Percentiles rank a stretch among this genome's conserved stretches.
Evolutionary conservation across 768 basidiomycete species (phyloP).

Genomic region (Cyathus striatus): DNA sequence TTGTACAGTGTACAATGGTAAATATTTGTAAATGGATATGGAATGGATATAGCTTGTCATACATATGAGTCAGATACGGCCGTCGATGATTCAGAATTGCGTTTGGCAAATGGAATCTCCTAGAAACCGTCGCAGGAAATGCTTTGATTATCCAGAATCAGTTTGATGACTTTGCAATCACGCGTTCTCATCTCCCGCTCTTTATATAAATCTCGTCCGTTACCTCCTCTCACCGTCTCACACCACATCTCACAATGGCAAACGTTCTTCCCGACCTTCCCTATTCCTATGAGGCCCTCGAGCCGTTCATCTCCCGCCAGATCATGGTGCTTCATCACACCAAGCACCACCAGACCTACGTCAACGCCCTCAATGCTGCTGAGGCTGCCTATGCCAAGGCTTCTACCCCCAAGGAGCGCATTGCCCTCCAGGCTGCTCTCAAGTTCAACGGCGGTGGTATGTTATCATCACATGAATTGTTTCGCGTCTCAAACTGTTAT

Average conservation of each 20-base stretch:
- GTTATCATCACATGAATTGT: conserved; percentile 10
- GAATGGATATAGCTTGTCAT: no score
- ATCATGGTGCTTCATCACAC: conserved; percentile 95
- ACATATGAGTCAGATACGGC: no score
- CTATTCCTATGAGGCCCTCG: conserved; percentile 61
- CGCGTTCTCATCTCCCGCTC: no score
- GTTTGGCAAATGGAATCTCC: no score
- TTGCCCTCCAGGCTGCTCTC: conserved; percentile 84
- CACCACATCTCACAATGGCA: conserved; percentile 11
- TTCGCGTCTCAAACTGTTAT: conserved; percentile 5
- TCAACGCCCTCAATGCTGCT: conserved; percentile 90
- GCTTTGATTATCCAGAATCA: no score
- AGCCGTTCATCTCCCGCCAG: conserved; percentile 85
- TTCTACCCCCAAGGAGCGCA: conserved; percentile 63
- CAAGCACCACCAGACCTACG: conserved; percentile 91
- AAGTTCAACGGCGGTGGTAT: conserved; percentile 97
- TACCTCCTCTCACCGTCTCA: neutral
- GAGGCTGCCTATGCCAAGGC: conserved; percentile 76
- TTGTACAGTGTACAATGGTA: no score
- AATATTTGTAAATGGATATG: no score
- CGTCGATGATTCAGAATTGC: no score
- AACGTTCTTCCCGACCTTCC: conserved; percentile 59
- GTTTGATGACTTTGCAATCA: no score
- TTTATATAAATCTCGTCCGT: no score
- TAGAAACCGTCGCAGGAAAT: no score